These are phyloP conservation scores for Tuber calosporum DNA, from an alignment of 495 filamentous ascomycete species.

Conservation along the genomic window DNA sequence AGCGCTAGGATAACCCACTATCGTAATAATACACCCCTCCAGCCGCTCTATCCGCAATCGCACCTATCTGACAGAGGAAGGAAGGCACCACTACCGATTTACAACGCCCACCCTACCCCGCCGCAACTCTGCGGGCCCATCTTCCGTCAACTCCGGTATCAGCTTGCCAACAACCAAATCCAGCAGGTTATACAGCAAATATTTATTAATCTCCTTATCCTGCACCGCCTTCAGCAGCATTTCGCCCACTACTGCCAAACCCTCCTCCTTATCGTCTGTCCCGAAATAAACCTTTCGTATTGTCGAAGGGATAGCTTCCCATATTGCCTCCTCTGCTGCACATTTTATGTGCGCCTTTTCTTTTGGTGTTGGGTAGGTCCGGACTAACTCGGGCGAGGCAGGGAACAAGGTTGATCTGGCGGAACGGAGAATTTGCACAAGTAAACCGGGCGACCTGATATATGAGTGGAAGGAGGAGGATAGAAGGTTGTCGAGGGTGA, in stretches of 20 bases:
- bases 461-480: conserved; percentile 60
- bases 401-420: conserved; percentile 72
- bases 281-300: conserved; percentile 50
- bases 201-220: conserved; percentile 82
- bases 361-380: conserved; percentile 47
- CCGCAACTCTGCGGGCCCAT: conserved; percentile 63
- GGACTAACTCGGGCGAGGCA: conserved; percentile 47
- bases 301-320: conserved; percentile 48
- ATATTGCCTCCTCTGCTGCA: conserved; percentile 51
- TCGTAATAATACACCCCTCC: not conserved
- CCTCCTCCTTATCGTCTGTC: conserved; percentile 43
- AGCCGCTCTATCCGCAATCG: not conserved
- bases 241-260: conserved; percentile 49
- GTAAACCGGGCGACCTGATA: conserved; percentile 58
- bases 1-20: not conserved
- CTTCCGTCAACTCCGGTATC: conserved; percentile 75
- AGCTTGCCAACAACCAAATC: conserved; percentile 71
- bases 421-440: conserved; percentile 66
- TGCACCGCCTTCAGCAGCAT: conserved; percentile 63
- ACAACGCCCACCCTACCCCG: conserved; percentile 55
- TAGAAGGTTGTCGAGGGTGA: conserved; percentile 57
- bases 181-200: conserved; percentile 68
- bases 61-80: not conserved
- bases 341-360: conserved; percentile 49
- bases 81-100: not conserved